phyloP scores from a whole-genome alignment of 345 rosid genomes.

The Gossypium sturtianum region DNA sequence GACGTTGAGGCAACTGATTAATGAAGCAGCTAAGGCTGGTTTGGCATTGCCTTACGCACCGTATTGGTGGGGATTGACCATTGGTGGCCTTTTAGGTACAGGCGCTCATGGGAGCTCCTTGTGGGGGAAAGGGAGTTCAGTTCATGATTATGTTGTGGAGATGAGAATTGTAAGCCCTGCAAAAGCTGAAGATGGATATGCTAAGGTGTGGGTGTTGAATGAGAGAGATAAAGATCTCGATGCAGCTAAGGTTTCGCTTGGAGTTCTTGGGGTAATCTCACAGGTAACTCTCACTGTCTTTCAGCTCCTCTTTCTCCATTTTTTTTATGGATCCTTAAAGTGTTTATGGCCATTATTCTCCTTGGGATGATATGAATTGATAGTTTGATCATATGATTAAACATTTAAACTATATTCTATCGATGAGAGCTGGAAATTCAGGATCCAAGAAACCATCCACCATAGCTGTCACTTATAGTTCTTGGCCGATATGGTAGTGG shows the following conservation, averaged over 20 bases:
- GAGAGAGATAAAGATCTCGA: conserved; percentile 35
- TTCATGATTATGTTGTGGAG: conserved; percentile 60
- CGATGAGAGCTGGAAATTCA: no score
- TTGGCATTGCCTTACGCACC: conserved; percentile 72
- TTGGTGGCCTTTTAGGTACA: conserved; percentile 70
- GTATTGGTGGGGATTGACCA: conserved; percentile 87
- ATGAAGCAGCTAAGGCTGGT: conserved; percentile 53
- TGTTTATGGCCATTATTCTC: not conserved
- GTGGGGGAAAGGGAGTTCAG: conserved; percentile 72
- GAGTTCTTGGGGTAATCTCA: conserved; percentile 77
- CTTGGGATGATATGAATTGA: not conserved
- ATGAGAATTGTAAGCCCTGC: conserved; percentile 59
- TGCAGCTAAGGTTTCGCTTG: conserved; percentile 73
- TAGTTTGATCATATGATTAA: no score
- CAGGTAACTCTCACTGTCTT: conserved; percentile 36
- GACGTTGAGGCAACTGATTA: conserved; percentile 50
- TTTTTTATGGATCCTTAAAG: not conserved
- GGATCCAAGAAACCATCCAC: no score
- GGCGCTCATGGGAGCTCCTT: conserved; percentile 87
- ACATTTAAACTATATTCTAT: no score
- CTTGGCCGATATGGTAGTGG: no score
- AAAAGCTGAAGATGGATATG: conserved; percentile 37
- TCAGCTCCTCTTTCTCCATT: not conserved
- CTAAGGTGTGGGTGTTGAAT: conserved; percentile 35
- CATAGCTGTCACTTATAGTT: no score